phyloP scores from a whole-genome alignment of 768 basidiomycete genomes.

The Rubroboletus pulcherrimus region DNA sequence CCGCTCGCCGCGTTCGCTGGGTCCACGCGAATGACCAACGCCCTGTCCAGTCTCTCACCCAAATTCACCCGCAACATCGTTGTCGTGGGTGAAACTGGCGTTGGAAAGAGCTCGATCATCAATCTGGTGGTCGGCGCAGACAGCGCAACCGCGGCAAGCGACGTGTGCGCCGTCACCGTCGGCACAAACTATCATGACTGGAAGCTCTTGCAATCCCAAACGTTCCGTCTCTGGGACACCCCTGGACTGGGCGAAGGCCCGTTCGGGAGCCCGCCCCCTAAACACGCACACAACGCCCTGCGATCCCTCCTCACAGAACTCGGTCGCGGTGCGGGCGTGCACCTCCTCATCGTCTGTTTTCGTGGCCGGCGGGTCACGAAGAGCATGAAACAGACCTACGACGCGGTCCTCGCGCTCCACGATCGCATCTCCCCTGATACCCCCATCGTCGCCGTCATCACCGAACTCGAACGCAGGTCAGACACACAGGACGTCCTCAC shows the following conservation, averaged over 20 bases:
- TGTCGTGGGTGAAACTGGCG: conserved; percentile 39
- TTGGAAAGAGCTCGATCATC: conserved; percentile 22
- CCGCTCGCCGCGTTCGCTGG: conserved; percentile 2
- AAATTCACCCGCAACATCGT: conserved; percentile 32
- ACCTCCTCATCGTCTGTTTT: conserved; percentile 21
- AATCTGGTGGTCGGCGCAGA: conserved; percentile 17
- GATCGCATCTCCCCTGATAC: conserved; percentile 14
- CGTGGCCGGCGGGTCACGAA: conserved; percentile 18
- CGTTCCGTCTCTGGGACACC: conserved; percentile 26
- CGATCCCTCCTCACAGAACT: conserved; percentile 24
- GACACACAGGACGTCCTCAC: conserved; percentile 2
- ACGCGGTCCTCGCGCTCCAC: conserved; percentile 15
- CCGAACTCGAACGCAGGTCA: conserved; percentile 17
- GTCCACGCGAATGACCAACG: background rate
- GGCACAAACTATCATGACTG: conserved; percentile 25
- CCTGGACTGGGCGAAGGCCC: conserved; percentile 19
- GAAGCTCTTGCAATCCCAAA: conserved; percentile 18
- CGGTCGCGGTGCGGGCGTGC: conserved; percentile 10
- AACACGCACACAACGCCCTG: conserved; percentile 16
- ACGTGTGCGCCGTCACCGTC: conserved; percentile 16
- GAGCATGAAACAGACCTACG: conserved; percentile 20
- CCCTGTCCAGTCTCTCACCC: conserved; percentile 8
- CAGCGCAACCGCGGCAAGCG: conserved; percentile 14
- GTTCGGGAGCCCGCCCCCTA: conserved; percentile 4
- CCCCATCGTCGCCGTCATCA: conserved; percentile 19